Conservation (phyloP, 164 flowering plant genomes). For the Macadamia integrifolia region DNA sequence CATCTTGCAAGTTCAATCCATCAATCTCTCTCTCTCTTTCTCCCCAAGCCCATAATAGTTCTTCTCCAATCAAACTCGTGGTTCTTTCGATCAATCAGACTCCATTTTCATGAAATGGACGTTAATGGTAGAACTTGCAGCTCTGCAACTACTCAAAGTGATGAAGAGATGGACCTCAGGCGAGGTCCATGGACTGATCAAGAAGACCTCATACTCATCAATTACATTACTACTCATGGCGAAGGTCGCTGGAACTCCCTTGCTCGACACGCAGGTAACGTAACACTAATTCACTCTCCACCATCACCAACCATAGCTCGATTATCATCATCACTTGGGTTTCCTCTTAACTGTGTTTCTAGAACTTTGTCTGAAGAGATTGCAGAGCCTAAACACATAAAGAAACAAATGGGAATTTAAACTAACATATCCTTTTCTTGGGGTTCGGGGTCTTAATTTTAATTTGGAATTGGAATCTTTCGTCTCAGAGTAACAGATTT, state of each 20-base stretch:
- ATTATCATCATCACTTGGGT: too few relatives aligned
- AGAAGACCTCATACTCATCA: slow-evolving; percentile 54
- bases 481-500: not conserved
- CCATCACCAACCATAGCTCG: too few relatives aligned
- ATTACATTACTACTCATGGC: slow-evolving; percentile 58
- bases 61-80: not conserved
- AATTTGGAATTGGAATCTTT: too few relatives aligned
- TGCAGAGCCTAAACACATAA: not conserved
- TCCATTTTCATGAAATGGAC: slow-evolving; percentile 22
- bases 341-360: not conserved
- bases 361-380: not conserved
- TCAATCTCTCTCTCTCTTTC: not conserved
- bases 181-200: slow-evolving; percentile 85
- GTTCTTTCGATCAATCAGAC: slow-evolving; percentile 13
- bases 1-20: slow-evolving; percentile 17
- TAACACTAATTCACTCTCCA: not conserved
- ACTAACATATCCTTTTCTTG: too few relatives aligned
- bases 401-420: too few relatives aligned
- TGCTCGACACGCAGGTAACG: slow-evolving; percentile 53
- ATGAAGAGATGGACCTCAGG: slow-evolving; percentile 40
- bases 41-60: not conserved
- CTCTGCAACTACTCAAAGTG: slow-evolving; percentile 18
- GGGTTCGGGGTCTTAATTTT: too few relatives aligned
- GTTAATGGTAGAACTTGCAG: slow-evolving; percentile 10
- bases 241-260: slow-evolving; percentile 76